These are phyloP conservation scores for Saitozyma podzolica DNA, from an alignment of 768 basidiomycete species.

Conservation along the genomic window DNA sequence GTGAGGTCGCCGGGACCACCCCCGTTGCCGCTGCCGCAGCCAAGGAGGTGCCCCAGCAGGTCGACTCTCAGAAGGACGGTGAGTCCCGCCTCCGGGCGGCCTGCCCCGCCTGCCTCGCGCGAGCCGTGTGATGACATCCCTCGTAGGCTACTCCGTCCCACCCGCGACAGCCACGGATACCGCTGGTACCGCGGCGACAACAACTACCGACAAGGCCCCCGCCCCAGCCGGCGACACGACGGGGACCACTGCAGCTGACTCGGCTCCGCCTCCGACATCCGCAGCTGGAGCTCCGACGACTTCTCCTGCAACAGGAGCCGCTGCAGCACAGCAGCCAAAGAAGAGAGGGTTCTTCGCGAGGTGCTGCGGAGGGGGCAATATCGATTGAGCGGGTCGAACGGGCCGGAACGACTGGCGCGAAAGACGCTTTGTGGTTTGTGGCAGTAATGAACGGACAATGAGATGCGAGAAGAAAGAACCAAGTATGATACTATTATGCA, in stretches of 20 bases:
- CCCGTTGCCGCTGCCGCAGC: not conserved
- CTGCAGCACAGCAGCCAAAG: conserved; percentile 4
- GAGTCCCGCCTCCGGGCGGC: not conserved
- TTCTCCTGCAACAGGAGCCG: not conserved
- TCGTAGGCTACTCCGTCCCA: not conserved
- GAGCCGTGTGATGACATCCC: too few species aligned
- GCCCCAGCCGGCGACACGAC: conserved; percentile 4
- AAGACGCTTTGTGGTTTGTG: too few species aligned
- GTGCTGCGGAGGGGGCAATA: conserved; percentile 12
- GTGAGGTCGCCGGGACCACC: not conserved
- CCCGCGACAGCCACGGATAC: not conserved
- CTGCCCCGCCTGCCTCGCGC: not conserved
- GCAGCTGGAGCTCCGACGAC: conserved; percentile 4
- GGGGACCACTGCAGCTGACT: not conserved
- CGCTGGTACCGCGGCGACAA: not conserved
- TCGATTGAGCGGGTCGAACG: not conserved
- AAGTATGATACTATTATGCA: too few species aligned
- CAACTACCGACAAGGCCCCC: not conserved
- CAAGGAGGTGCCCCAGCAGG: not conserved
- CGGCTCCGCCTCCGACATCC: not conserved
- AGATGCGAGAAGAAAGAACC: too few species aligned
- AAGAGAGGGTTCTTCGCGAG: conserved; percentile 9
- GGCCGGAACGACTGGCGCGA: too few species aligned
- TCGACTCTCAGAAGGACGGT: not conserved
- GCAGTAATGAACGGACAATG: too few species aligned